Evolutionary conservation across 2,329 filamentous ascomycete species (phyloP).

Genomic region (Stylonectria norvegica): DNA sequence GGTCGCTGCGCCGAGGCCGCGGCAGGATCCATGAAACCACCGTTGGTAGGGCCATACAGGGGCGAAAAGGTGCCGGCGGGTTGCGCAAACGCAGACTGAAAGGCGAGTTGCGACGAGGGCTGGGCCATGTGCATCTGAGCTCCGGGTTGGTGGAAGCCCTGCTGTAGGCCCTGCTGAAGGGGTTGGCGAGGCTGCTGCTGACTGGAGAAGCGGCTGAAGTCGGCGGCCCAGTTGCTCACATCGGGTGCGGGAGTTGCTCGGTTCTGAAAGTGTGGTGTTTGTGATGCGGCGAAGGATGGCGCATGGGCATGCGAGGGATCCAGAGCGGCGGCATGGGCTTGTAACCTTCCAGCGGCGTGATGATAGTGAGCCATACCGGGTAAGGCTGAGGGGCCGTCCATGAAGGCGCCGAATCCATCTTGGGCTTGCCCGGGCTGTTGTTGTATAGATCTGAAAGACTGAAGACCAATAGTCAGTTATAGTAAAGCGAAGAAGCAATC

Average conservation of each 20-base stretch:
- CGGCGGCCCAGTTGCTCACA: slow-evolving; percentile 35
- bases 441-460: slow-evolving; percentile 35
- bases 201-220: slow-evolving; percentile 34
- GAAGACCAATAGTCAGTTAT: slow-evolving; percentile 4
- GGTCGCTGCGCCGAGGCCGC: slow-evolving; percentile 21
- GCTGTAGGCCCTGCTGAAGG: slow-evolving; percentile 13
- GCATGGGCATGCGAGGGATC: slow-evolving; percentile 27
- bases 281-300: slow-evolving; percentile 18
- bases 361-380: slow-evolving; percentile 31
- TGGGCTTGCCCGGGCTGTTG: slow-evolving; percentile 26
- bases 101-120: slow-evolving; percentile 23
- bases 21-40: slow-evolving; percentile 22
- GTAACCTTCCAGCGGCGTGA: slow-evolving; percentile 34
- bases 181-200: slow-evolving; percentile 25
- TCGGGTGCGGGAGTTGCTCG: slow-evolving; percentile 22
- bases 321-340: slow-evolving; percentile 33
- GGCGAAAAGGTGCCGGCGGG: slow-evolving; percentile 27
- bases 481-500: not conserved
- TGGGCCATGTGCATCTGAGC: slow-evolving; percentile 25
- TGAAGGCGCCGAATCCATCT: slow-evolving; percentile 35
- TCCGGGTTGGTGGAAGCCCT: slow-evolving; percentile 20
- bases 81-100: slow-evolving; percentile 31
- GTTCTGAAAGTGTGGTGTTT: slow-evolving; percentile 23
- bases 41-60: slow-evolving; percentile 27
- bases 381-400: slow-evolving; percentile 28